Evolutionary conservation across 2,329 filamentous ascomycete genomes (phyloP).

Genomic region (Amauroascus verrucosus): DNA sequence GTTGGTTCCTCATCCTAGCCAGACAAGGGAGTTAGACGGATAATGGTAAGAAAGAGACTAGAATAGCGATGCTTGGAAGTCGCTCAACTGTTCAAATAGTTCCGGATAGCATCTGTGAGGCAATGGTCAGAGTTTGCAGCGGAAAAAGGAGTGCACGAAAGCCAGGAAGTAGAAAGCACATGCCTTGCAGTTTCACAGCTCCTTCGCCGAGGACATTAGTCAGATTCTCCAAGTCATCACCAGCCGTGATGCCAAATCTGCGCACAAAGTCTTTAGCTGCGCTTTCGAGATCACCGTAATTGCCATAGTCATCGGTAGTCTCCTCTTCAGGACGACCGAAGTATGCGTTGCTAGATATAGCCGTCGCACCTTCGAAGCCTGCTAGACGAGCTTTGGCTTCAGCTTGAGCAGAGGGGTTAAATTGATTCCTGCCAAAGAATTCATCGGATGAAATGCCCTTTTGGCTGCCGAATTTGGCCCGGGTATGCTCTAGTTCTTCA

Average conservation of each 20-base stretch:
- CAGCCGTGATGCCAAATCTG: conserved; percentile 88
- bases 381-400: conserved; percentile 82
- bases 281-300: conserved; percentile 81
- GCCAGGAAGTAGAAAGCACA: conserved; percentile 10
- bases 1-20: neutral
- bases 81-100: conserved; percentile 39
- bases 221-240: conserved; percentile 89
- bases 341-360: conserved; percentile 95
- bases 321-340: conserved; percentile 90
- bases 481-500: conserved; percentile 73
- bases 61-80: conserved; percentile 4
- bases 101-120: conserved; percentile 37
- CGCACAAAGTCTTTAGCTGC: conserved; percentile 93
- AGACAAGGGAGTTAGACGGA: conserved; percentile 3
- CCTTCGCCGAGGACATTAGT: conserved; percentile 75
- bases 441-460: conserved; percentile 97
- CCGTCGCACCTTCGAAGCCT: conserved; percentile 82
- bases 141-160: neutral
- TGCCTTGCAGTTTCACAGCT: conserved; percentile 69
- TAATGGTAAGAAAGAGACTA: conserved; percentile 2
- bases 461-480: conserved; percentile 78
- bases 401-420: conserved; percentile 65
- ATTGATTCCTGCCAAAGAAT: conserved; percentile 87
- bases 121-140: neutral
- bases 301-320: conserved; percentile 50